Base-by-base conservation (phyloP, 2,329 filamentous ascomycete species). In the Lithohypha guttulata region DNA sequence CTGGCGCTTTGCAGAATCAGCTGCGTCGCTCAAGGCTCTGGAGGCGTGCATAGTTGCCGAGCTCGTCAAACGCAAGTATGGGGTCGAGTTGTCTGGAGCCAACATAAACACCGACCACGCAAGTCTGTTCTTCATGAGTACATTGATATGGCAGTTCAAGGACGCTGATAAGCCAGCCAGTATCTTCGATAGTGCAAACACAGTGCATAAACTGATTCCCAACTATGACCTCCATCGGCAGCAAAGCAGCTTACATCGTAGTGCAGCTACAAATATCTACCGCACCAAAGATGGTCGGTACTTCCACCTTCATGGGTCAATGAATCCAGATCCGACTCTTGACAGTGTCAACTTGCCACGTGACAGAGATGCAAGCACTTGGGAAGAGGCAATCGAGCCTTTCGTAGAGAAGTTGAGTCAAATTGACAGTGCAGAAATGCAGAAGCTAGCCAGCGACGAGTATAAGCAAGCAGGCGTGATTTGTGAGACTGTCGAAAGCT, bases 161-260 rank as follows among this genome's bases (percentile, higher is more conserved):
- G 47, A 56, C 45, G 55, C 57, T 17, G 53, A 56, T 11, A 44
- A 41, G 14, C 19, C 32, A 17, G 41, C 42, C 18, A 26, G 22
- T 13, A 3, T 57, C 41, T 49, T 49, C 20, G 45, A 43, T 6
- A 38, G 40, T n/a, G 17, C 30, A 14, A 30, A 43, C 20, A 42
- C 42, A 21, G 30, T 47, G 38, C 22, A 47, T 27, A 40, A 37
- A 25, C 17, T 43, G 25, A 41, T 46, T 79, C 77, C 1, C 75
- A 76, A 50, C 71, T 81, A 28, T 76, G 65, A 28, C 73, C 77
- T 13, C 77, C 77, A 59, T 79, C 77, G 13, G 75, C 69, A 2
- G 67, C 64, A 22, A 75, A 34, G 39, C 27, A 36, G 27, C 9
- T 38, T 19, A 41, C 43, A 43, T 33, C 35, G 42, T 10, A 11